Evolutionary conservation across 352 stramenopile genomes (phyloP).

Genomic region (Pilasporangium apinafurcum): DNA sequence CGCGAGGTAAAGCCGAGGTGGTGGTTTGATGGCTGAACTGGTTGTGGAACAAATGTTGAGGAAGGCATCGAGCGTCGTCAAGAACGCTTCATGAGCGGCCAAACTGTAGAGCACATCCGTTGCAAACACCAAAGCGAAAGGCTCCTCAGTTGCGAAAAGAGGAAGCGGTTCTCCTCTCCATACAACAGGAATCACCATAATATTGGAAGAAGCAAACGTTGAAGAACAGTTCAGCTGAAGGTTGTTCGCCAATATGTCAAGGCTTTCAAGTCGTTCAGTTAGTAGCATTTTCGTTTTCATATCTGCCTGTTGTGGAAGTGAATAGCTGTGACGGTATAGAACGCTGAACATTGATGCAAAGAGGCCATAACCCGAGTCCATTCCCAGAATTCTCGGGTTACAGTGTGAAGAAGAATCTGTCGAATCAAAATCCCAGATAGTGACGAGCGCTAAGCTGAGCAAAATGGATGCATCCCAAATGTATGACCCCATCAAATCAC

Average conservation of each 20-base stretch:
- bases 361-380: conserved; percentile 44
- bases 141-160: background rate
- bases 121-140: conserved; percentile 27
- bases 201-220: background rate
- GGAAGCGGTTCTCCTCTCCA: conserved; percentile 22
- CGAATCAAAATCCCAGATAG: too few species aligned
- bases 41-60: background rate
- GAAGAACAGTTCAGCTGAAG: conserved; percentile 12
- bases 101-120: conserved; percentile 65
- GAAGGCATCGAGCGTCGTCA: conserved; percentile 21
- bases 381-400: conserved; percentile 17
- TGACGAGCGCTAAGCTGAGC: conserved; percentile 30
- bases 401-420: too few species aligned
- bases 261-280: conserved; percentile 30
- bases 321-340: background rate
- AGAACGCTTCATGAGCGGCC: conserved; percentile 31
- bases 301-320: background rate
- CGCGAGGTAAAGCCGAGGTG: conserved; percentile 21
- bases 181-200: conserved; percentile 10
- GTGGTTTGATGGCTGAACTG: background rate
- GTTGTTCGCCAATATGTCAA: conserved; percentile 18
- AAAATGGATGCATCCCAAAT: conserved; percentile 64
- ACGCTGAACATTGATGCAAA: conserved; percentile 24
- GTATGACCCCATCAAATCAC: conserved; percentile 56
- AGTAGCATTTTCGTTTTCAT: conserved; percentile 9